phyloP scores from a whole-genome alignment of 2,329 filamentous ascomycete genomes.

The Diaporthe humulicola region DNA sequence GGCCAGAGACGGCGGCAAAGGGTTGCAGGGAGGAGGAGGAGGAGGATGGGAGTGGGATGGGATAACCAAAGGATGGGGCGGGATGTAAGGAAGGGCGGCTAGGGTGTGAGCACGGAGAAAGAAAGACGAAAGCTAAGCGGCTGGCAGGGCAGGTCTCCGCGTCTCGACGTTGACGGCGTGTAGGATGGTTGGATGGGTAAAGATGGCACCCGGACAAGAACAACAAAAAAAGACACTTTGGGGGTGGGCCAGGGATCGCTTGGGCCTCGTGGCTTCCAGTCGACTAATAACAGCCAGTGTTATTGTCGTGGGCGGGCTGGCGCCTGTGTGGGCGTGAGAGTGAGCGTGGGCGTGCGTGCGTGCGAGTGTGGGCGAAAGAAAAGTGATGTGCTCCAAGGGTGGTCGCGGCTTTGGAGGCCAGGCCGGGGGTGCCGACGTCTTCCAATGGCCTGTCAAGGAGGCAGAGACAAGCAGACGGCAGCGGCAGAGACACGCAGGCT shows the following conservation, averaged over 20 bases:
- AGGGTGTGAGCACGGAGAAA: slow-evolving; percentile 27
- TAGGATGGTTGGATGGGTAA: slow-evolving; percentile 41
- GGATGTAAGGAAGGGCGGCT: slow-evolving; percentile 36
- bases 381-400: slow-evolving; percentile 19
- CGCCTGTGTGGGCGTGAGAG: slow-evolving; percentile 36
- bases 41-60: slow-evolving; percentile 23
- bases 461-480: slow-evolving; percentile 21
- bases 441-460: slow-evolving; percentile 25
- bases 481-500: slow-evolving; percentile 18
- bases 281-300: slow-evolving; percentile 43
- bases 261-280: slow-evolving; percentile 37
- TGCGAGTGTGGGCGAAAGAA: background rate
- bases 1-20: slow-evolving; percentile 41
- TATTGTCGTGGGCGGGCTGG: slow-evolving; percentile 38
- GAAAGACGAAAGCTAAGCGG: slow-evolving; percentile 23
- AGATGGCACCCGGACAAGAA: slow-evolving; percentile 41
- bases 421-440: slow-evolving; percentile 11
- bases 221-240: slow-evolving; percentile 41
- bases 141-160: slow-evolving; percentile 40
- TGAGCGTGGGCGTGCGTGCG: slow-evolving; percentile 27
- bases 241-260: slow-evolving; percentile 42
- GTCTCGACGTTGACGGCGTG: slow-evolving; percentile 33
- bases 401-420: slow-evolving; percentile 32
- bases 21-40: slow-evolving; percentile 34
- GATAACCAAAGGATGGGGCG: slow-evolving; percentile 29